A percentile compares a stretch with the other conserved stretches of the same genome.
phyloP scores from a whole-genome alignment of 106 monocot species.

The Apostasia shenzhenica region DNA sequence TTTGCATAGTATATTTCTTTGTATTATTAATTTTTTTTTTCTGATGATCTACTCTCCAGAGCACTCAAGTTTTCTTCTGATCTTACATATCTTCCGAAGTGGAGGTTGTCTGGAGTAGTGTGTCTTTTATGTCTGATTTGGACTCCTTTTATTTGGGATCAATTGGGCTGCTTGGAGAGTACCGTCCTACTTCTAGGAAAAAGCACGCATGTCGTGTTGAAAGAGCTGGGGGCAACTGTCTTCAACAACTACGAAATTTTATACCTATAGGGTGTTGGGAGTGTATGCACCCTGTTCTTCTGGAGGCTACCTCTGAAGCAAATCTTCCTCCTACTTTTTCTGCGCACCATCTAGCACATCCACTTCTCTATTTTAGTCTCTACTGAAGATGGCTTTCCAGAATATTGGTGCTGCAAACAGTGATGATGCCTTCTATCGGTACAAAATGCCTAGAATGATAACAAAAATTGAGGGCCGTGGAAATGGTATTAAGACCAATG shows the following conservation, averaged over 20 bases:
- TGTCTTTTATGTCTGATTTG: constrained; percentile 23
- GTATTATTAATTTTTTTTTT: too few species aligned
- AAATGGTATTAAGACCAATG: constrained; percentile 80
- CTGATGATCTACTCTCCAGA: too few species aligned
- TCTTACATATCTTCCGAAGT: constrained; percentile 10
- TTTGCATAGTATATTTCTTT: too few species aligned
- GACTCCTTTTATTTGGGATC: constrained; percentile 23
- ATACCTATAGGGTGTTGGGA: constrained; percentile 1
- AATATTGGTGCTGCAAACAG: constrained; percentile 81
- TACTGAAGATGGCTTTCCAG: constrained; percentile 51
- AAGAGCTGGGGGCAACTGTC: neutral
- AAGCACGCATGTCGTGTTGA: constrained; percentile 6
- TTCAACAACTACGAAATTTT: neutral
- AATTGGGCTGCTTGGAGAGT: constrained; percentile 30
- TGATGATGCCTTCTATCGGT: constrained; percentile 86
- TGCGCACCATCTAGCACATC: constrained; percentile 6
- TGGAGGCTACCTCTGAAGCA: constrained; percentile 1
- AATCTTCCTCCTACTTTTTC: neutral
- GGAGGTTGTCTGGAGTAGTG: constrained; percentile 16
- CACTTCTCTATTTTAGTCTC: neutral
- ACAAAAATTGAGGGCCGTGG: constrained; percentile 88
- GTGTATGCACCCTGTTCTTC: constrained; percentile 13
- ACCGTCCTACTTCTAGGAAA: constrained; percentile 22
- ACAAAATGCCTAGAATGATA: constrained; percentile 88
- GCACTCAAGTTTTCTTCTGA: neutral